Percentiles rank a stretch among this genome's conserved stretches.
Evolutionary conservation across 257 asterid genomes (phyloP).

Genomic region (Salvia splendens): DNA sequence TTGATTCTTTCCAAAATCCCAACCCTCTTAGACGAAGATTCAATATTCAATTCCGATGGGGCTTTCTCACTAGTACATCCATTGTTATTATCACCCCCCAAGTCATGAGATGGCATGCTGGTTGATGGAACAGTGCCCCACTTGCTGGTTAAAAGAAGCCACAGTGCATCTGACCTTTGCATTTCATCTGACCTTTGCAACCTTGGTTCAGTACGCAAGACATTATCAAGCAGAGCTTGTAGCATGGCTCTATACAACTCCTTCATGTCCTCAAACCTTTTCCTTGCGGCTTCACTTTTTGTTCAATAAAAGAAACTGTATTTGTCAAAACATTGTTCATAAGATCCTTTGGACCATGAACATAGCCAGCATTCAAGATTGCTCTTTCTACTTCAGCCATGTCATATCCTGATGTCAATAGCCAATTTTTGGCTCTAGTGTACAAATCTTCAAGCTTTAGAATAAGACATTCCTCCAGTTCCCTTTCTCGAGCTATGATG

Average conservation of each 20-base stretch:
- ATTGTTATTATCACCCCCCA: neutral
- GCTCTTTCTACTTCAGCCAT: slow-evolving; percentile 27
- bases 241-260: slow-evolving; percentile 24
- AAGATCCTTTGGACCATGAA: slow-evolving; percentile 24
- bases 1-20: slow-evolving; percentile 23
- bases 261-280: slow-evolving; percentile 10
- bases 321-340: slow-evolving; percentile 23
- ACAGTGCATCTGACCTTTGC: slow-evolving; percentile 28
- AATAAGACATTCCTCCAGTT: slow-evolving; percentile 20
- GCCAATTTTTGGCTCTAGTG: slow-evolving; percentile 17
- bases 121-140: slow-evolving; percentile 25
- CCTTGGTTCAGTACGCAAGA: neutral
- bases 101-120: neutral
- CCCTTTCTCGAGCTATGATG: neutral
- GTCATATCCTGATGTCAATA: slow-evolving; percentile 25
- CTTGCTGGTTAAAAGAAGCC: slow-evolving; percentile 16
- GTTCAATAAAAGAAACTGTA: slow-evolving; percentile 13
- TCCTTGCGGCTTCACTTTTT: neutral
- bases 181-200: neutral
- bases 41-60: neutral
- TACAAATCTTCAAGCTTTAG: slow-evolving; percentile 28
- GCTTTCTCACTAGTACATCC: slow-evolving; percentile 8
- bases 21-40: slow-evolving; percentile 18
- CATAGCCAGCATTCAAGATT: slow-evolving; percentile 12
- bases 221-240: slow-evolving; percentile 19